Conservation (phyloP, 768 basidiomycete species). For the Termitomyces sp. region DNA sequence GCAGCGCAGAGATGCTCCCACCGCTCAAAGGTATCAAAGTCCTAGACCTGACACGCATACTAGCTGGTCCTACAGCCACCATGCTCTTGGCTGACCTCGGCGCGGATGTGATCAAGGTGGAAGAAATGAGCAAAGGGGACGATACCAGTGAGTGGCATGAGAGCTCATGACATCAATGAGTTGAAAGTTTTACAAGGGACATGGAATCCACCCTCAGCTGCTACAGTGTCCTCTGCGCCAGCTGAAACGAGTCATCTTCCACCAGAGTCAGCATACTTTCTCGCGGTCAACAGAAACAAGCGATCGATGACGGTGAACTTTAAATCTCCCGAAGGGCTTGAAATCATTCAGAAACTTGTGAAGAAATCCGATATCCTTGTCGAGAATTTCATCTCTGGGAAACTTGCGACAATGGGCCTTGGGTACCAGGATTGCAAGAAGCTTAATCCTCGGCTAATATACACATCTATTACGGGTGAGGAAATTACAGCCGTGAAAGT, state of each 20-base stretch:
- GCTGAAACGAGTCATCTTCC: slow-evolving; percentile 59
- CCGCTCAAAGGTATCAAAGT: slow-evolving; percentile 78
- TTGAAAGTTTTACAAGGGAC: slow-evolving; percentile 37
- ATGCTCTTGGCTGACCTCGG: slow-evolving; percentile 92
- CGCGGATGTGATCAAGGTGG: slow-evolving; percentile 92
- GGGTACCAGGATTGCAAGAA: slow-evolving; percentile 78
- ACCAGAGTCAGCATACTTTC: slow-evolving; percentile 90
- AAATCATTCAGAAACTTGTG: slow-evolving; percentile 69
- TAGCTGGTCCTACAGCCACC: slow-evolving; percentile 90
- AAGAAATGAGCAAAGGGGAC: slow-evolving; percentile 76
- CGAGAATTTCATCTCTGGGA: slow-evolving; percentile 85
- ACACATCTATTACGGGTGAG: slow-evolving; percentile 84
- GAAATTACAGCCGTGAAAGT: background rate
- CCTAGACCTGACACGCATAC: slow-evolving; percentile 85
- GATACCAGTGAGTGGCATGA: slow-evolving; percentile 50
- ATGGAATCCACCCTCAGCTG: slow-evolving; percentile 62
- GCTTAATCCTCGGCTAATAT: slow-evolving; percentile 79
- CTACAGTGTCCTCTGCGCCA: slow-evolving; percentile 42
- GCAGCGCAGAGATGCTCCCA: slow-evolving; percentile 54
- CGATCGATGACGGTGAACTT: slow-evolving; percentile 87
- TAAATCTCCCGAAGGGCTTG: slow-evolving; percentile 71
- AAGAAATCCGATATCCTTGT: slow-evolving; percentile 78
- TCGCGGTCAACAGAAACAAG: slow-evolving; percentile 86
- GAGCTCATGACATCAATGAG: slow-evolving; percentile 1
- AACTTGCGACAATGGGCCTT: slow-evolving; percentile 78